Percentiles rank a stretch among this genome's conserved stretches.
These are phyloP conservation scores for Trichothecium sympodiale DNA, from an alignment of 2,329 filamentous ascomycete genomes.

Conservation along the genomic window DNA sequence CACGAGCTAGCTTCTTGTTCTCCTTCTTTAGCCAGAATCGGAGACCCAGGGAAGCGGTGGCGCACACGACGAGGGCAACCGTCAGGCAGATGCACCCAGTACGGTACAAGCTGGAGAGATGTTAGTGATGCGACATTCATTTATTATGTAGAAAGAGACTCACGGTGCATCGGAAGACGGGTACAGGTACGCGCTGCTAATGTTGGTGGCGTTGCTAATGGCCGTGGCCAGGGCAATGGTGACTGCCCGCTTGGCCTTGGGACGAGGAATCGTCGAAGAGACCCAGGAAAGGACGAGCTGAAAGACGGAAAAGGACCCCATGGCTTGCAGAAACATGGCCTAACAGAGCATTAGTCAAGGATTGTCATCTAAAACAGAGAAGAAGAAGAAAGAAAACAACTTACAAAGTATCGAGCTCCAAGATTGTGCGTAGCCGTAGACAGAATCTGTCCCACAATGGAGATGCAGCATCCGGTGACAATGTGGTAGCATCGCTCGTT, in stretches of 20 bases:
- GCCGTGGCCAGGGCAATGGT: slow-evolving; percentile 4
- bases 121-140: not conserved
- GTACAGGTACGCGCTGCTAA: slow-evolving; percentile 2
- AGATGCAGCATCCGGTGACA: slow-evolving; percentile 1
- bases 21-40: slow-evolving; percentile 3
- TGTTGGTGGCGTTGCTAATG: slow-evolving; percentile 3
- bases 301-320: slow-evolving; percentile 3
- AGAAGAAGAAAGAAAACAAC: not conserved
- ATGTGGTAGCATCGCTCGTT: slow-evolving; percentile 4
- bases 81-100: slow-evolving; percentile 3
- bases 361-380: not conserved
- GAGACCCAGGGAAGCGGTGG: not conserved
- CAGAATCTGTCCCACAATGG: slow-evolving; percentile 3
- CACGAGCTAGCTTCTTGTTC: not conserved
- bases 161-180: slow-evolving; percentile 3
- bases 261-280: slow-evolving; percentile 2
- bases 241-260: slow-evolving; percentile 5
- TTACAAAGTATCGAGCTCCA: slow-evolving; percentile 4
- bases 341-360: not conserved
- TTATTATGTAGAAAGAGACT: not conserved
- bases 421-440: slow-evolving; percentile 2
- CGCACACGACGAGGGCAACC: slow-evolving; percentile 1
- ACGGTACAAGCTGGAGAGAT: slow-evolving; percentile 1
- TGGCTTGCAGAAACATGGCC: slow-evolving; percentile 2
- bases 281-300: slow-evolving; percentile 4